phyloP scores from a whole-genome alignment of 345 rosid genomes.

The Eucalyptus tenuipes region DNA sequence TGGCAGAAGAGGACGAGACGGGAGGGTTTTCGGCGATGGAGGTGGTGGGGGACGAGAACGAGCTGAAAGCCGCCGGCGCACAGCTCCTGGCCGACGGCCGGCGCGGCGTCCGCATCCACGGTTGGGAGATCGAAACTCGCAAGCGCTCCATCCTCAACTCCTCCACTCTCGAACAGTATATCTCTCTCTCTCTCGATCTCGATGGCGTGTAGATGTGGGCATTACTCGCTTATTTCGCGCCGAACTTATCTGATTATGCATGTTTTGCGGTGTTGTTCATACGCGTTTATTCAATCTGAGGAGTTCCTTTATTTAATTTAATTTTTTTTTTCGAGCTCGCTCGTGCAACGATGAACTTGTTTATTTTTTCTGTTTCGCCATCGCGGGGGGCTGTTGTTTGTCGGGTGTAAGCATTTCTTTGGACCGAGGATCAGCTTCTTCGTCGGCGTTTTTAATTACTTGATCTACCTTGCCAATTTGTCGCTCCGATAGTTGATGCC shows the following conservation, averaged over 20 bases:
- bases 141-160: constrained; percentile 73
- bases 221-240: not conserved
- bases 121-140: constrained; percentile 76
- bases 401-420: not conserved
- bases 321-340: not conserved
- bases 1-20: not conserved
- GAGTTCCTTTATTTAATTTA: not conserved
- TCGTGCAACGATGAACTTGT: not conserved
- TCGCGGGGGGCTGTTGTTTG: not conserved
- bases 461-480: not conserved
- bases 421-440: not conserved
- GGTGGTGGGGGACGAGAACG: constrained; percentile 48
- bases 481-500: not conserved
- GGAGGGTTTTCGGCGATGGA: constrained; percentile 27
- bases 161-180: constrained; percentile 38
- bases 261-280: not conserved
- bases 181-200: not conserved
- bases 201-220: not conserved
- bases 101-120: constrained; percentile 54
- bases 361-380: not conserved
- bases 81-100: constrained; percentile 57
- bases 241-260: not conserved
- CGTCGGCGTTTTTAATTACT: not conserved
- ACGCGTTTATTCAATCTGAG: not conserved
- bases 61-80: constrained; percentile 62